Evolutionary conservation across 495 filamentous ascomycete genomes (phyloP).

Genomic region (Delitschia confertaspora): DNA sequence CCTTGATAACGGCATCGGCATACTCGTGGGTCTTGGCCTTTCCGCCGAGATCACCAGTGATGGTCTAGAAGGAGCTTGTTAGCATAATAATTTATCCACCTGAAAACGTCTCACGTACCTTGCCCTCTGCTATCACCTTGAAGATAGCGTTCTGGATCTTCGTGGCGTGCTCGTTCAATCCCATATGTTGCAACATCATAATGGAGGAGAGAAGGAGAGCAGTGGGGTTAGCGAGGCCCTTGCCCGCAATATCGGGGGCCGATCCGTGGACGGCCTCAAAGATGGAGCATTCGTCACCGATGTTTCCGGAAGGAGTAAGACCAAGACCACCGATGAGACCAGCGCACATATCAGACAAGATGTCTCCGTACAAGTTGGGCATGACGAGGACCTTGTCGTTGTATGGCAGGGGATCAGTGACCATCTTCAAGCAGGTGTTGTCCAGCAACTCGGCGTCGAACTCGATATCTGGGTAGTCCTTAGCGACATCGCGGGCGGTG

Average conservation of each 20-base stretch:
- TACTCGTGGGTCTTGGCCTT: conserved; percentile 90
- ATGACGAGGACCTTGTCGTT: conserved; percentile 99
- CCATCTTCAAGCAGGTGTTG: conserved; percentile 98
- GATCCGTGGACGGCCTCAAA: conserved; percentile 99
- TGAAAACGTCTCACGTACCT: conserved; percentile 42
- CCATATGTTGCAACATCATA: conserved; percentile 99
- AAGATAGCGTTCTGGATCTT: conserved; percentile 92
- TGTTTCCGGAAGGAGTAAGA: conserved; percentile 94
- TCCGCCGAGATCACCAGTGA: conserved; percentile 92
- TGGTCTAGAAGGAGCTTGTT: conserved; percentile 41
- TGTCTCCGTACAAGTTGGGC: conserved; percentile 99
- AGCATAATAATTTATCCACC: conserved; percentile 8
- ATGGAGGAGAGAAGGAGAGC: conserved; percentile 82
- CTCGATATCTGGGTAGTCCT: conserved; percentile 89
- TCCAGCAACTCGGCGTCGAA: conserved; percentile 96
- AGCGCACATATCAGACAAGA: conserved; percentile 98
- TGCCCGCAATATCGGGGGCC: conserved; percentile 94
- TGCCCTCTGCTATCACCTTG: conserved; percentile 87
- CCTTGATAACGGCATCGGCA: conserved; percentile 79
- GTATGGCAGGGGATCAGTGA: conserved; percentile 87
- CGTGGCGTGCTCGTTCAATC: conserved; percentile 69
- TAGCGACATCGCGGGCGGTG: conserved; percentile 70
- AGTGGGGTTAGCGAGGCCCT: conserved; percentile 90
- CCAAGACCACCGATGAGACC: conserved; percentile 96
- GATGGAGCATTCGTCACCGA: conserved; percentile 89